Conservation (phyloP, 306 rosid species). For the Begonia fuchsioides region DNA sequence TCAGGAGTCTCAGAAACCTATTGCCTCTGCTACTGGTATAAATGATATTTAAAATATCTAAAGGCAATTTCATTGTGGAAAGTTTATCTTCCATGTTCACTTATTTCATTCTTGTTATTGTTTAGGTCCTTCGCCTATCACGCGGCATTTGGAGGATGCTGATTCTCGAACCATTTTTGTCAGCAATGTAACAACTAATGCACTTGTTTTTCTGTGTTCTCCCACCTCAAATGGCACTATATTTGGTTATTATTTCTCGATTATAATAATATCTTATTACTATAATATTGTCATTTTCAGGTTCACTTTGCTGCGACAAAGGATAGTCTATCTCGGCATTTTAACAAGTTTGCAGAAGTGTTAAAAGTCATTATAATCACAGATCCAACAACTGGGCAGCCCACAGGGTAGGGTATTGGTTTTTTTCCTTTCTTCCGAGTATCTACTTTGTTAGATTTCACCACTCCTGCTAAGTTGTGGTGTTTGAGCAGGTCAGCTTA, state of each 20-base stretch:
- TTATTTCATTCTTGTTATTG: slow-evolving; percentile 3
- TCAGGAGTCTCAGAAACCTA: slow-evolving; percentile 30
- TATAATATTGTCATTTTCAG: slow-evolving; percentile 14
- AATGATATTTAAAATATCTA: background rate
- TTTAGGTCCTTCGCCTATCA: slow-evolving; percentile 39
- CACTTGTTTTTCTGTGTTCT: slow-evolving; percentile 8
- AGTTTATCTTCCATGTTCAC: background rate
- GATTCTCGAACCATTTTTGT: slow-evolving; percentile 84
- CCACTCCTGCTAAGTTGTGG: background rate
- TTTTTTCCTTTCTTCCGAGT: slow-evolving; percentile 9
- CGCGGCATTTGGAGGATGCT: slow-evolving; percentile 59
- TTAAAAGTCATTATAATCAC: slow-evolving; percentile 56
- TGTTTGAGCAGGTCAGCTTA: slow-evolving; percentile 63
- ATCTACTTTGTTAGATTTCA: background rate
- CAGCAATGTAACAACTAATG: slow-evolving; percentile 60
- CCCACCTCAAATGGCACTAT: slow-evolving; percentile 7
- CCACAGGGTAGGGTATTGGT: slow-evolving; percentile 50
- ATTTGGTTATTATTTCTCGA: slow-evolving; percentile 8
- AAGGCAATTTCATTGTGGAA: slow-evolving; percentile 2
- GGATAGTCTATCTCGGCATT: slow-evolving; percentile 72
- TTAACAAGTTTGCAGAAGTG: slow-evolving; percentile 72
- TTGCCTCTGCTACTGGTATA: slow-evolving; percentile 23
- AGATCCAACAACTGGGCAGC: slow-evolving; percentile 67
- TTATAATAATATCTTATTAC: no score
- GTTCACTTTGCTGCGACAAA: slow-evolving; percentile 89